Evolutionary conservation across 2,329 filamentous ascomycete species (phyloP).

Genomic region (Cercospora beticola): DNA sequence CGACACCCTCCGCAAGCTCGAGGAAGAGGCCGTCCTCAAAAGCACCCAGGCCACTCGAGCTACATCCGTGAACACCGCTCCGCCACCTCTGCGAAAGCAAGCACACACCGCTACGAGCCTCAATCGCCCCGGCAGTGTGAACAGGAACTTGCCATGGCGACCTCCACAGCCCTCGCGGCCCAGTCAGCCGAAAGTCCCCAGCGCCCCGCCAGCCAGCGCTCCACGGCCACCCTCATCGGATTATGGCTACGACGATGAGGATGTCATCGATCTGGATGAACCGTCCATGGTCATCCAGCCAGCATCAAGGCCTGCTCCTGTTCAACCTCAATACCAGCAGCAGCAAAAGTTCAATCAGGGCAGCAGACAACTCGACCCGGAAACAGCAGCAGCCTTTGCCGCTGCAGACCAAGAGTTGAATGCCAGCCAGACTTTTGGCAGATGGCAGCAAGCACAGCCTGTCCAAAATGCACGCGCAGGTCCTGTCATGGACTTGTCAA

Average conservation of each 20-base stretch:
- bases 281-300: constrained; percentile 34
- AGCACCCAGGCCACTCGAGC: constrained; percentile 13
- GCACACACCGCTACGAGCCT: constrained; percentile 27
- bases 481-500: constrained; percentile 28
- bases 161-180: constrained; percentile 30
- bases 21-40: constrained; percentile 47
- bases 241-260: constrained; percentile 49
- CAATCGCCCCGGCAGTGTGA: constrained; percentile 21
- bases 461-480: constrained; percentile 1
- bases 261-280: constrained; percentile 49
- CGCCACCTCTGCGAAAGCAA: constrained; percentile 23
- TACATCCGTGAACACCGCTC: not conserved
- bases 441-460: constrained; percentile 26
- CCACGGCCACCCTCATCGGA: constrained; percentile 40
- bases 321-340: constrained; percentile 10
- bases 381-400: constrained; percentile 36
- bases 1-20: constrained; percentile 47
- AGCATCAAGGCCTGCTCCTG: constrained; percentile 18
- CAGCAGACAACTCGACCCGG: constrained; percentile 25
- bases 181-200: constrained; percentile 15
- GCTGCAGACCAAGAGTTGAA: constrained; percentile 37
- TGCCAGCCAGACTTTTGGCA: constrained; percentile 27
- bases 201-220: constrained; percentile 28
- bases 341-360: constrained; percentile 13
- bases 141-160: constrained; percentile 32